Conservation (phyloP, 768 basidiomycete species). For the Daedalea quercina region DNA sequence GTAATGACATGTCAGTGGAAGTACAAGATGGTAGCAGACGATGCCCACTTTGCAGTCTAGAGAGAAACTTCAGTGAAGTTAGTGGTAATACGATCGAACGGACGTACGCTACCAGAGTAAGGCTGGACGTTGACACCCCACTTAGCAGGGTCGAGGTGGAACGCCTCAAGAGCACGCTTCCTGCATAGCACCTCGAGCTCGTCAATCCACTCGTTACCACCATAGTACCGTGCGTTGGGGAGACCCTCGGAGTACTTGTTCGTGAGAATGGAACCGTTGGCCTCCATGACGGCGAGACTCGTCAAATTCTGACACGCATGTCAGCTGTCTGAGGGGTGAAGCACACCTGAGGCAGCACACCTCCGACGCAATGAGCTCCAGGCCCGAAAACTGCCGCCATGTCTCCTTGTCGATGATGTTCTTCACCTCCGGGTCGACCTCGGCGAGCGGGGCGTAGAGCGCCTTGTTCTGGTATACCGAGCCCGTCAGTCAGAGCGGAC, state of each 20-base stretch:
- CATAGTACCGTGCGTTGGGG: slow-evolving; percentile 94
- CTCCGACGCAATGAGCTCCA: slow-evolving; percentile 99
- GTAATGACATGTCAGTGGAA: slow-evolving; percentile 9
- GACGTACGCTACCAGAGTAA: slow-evolving; percentile 81
- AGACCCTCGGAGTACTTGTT: slow-evolving; percentile 99
- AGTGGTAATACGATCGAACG: background rate
- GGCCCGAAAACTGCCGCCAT: slow-evolving; percentile 95
- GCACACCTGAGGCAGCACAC: slow-evolving; percentile 33
- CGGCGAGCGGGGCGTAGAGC: slow-evolving; percentile 80
- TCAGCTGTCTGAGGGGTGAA: background rate
- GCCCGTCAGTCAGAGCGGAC: background rate
- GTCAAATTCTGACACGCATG: slow-evolving; percentile 74
- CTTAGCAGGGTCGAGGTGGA: slow-evolving; percentile 85
- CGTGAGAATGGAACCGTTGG: slow-evolving; percentile 96
- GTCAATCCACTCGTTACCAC: slow-evolving; percentile 97
- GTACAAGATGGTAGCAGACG: slow-evolving; percentile 5
- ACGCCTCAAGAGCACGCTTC: slow-evolving; percentile 91
- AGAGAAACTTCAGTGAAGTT: no score
- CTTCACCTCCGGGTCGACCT: slow-evolving; percentile 92
- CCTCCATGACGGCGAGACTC: slow-evolving; percentile 92
- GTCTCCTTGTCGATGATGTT: slow-evolving; percentile 99
- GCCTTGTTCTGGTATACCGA: slow-evolving; percentile 67
- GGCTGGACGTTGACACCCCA: slow-evolving; percentile 99
- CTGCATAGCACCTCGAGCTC: slow-evolving; percentile 93
- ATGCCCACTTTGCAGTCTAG: slow-evolving; percentile 84